Percentiles rank a stretch among this genome's conserved stretches.
These are phyloP conservation scores for Dichotomopilus funicola DNA, from an alignment of 2,329 filamentous ascomycete species.

Conservation along the genomic window DNA sequence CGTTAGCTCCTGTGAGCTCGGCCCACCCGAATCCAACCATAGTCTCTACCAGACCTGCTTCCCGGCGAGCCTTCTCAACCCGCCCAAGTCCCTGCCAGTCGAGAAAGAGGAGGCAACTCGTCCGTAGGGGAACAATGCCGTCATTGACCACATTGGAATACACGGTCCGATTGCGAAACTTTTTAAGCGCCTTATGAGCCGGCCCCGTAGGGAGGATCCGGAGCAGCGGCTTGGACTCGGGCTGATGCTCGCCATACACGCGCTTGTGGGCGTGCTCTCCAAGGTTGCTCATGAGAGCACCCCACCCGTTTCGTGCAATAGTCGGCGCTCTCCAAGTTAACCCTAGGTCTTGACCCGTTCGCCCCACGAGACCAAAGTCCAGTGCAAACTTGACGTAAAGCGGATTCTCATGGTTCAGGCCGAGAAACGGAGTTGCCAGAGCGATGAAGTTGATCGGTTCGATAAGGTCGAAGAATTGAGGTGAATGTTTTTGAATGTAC, in stretches of 20 bases:
- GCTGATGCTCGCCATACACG: slow-evolving; percentile 55
- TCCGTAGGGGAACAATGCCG: slow-evolving; percentile 89
- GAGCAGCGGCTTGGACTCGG: slow-evolving; percentile 80
- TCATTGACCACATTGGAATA: slow-evolving; percentile 98
- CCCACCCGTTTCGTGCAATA: slow-evolving; percentile 79
- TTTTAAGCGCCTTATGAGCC: slow-evolving; percentile 77
- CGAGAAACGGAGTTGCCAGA: slow-evolving; percentile 80
- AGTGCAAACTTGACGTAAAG: slow-evolving; percentile 95
- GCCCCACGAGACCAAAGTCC: slow-evolving; percentile 92
- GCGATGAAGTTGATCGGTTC: slow-evolving; percentile 85
- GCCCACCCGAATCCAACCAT: slow-evolving; percentile 93
- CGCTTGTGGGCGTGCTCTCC: slow-evolving; percentile 60
- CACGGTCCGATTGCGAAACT: slow-evolving; percentile 83
- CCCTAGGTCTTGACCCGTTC: slow-evolving; percentile 90
- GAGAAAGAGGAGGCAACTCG: slow-evolving; percentile 90
- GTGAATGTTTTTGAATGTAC: slow-evolving; percentile 94
- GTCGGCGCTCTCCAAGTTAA: slow-evolving; percentile 90
- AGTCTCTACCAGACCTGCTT: slow-evolving; percentile 87
- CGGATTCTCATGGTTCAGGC: slow-evolving; percentile 94
- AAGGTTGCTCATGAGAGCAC: slow-evolving; percentile 75
- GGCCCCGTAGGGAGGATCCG: slow-evolving; percentile 87
- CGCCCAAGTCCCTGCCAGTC: slow-evolving; percentile 93
- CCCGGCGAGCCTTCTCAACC: slow-evolving; percentile 88
- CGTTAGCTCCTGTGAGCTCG: slow-evolving; percentile 72
- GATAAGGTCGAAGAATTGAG: slow-evolving; percentile 80